A percentile compares a stretch with the other conserved stretches of the same genome.
phyloP scores from a whole-genome alignment of 768 basidiomycete genomes.

The Auricularia heimuer region DNA sequence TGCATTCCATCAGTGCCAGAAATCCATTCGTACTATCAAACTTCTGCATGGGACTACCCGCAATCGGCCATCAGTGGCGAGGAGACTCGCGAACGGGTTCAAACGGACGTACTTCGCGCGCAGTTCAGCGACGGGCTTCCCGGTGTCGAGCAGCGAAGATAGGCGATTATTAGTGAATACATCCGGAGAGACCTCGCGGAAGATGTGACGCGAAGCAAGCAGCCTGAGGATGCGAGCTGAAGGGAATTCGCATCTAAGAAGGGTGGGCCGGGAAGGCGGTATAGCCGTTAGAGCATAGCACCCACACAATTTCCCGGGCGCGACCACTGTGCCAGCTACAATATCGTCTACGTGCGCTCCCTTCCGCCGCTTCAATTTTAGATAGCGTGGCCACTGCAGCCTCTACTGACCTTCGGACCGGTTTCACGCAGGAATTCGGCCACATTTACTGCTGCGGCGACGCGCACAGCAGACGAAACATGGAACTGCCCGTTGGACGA shows the following conservation, averaged over 20 bases:
- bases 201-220: conserved; percentile 20
- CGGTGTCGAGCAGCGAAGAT: conserved; percentile 13
- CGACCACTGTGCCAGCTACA: conserved; percentile 21
- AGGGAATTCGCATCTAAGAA: background rate
- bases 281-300: background rate
- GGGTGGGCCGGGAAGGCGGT: background rate
- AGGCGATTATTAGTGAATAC: conserved; percentile 21
- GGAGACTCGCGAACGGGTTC: background rate
- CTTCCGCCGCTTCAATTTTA: background rate
- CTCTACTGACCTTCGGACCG: background rate
- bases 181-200: conserved; percentile 21
- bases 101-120: background rate
- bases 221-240: conserved; percentile 20
- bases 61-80: background rate
- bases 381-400: background rate
- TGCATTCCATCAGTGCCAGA: conserved; percentile 62
- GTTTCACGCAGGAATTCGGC: background rate
- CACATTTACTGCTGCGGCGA: background rate
- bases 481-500: background rate
- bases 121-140: conserved; percentile 5
- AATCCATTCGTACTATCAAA: conserved; percentile 48
- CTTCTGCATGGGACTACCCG: conserved; percentile 56
- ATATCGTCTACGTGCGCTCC: conserved; percentile 29
- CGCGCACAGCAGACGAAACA: background rate
- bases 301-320: conserved; percentile 27